phyloP scores from a whole-genome alignment of 768 basidiomycete species.

The Peribolospora baueri region DNA sequence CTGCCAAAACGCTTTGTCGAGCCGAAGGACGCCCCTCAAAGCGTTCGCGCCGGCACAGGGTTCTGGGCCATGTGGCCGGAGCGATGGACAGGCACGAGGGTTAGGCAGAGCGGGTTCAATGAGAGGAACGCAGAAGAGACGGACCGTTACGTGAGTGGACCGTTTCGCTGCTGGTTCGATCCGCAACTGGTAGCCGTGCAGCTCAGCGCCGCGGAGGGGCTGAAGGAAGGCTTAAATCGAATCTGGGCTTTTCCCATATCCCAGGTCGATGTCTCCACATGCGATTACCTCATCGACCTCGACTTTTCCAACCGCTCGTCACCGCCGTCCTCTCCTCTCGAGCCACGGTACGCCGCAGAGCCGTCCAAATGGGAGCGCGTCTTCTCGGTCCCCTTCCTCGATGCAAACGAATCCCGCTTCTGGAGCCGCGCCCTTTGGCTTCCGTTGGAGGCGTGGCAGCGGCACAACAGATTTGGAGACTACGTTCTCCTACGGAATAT shows the following conservation, averaged over 20 bases:
- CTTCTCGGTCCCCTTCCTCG: conserved; percentile 60
- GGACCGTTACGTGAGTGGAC: conserved; percentile 44
- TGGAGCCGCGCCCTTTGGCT: conserved; percentile 58
- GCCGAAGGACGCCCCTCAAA: conserved; percentile 18
- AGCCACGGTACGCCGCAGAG: conserved; percentile 58
- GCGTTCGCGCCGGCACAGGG: conserved; percentile 10
- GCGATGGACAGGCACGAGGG: conserved; percentile 28
- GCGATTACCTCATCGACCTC: conserved; percentile 76
- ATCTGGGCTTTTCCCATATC: conserved; percentile 15
- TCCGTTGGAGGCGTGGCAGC: conserved; percentile 45
- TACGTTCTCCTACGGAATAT: conserved; percentile 54
- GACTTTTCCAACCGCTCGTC: conserved; percentile 51
- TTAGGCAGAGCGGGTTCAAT: conserved; percentile 34
- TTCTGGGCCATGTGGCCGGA: conserved; percentile 39
- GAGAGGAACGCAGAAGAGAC: conserved; percentile 61
- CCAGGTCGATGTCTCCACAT: conserved; percentile 42
- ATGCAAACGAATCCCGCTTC: conserved; percentile 44
- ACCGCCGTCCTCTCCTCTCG: conserved; percentile 21
- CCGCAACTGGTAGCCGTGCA: not conserved
- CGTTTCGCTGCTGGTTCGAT: conserved; percentile 2
- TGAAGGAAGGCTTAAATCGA: not conserved
- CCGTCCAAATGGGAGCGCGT: conserved; percentile 51
- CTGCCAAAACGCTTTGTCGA: conserved; percentile 58
- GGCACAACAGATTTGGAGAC: conserved; percentile 55
- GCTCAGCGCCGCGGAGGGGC: not conserved